Evolutionary conservation across 2,329 filamentous ascomycete species (phyloP).

Genomic region (Westerdykella sp.): DNA sequence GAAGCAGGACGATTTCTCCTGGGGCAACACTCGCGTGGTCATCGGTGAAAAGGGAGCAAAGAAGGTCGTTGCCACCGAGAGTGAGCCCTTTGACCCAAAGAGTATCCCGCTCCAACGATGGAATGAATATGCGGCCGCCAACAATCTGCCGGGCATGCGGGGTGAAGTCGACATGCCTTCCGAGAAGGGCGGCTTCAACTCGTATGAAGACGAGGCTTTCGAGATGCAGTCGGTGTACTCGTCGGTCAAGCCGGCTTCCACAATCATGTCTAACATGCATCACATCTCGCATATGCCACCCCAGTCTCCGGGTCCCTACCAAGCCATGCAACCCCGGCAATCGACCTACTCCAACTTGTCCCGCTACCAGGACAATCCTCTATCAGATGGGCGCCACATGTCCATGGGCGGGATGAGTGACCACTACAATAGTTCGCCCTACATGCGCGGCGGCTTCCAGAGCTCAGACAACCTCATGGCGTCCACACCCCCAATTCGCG

Average conservation of each 20-base stretch:
- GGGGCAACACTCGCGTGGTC: conserved; percentile 97
- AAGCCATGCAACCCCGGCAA: conserved; percentile 59
- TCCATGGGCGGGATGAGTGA: conserved; percentile 54
- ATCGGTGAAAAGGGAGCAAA: conserved; percentile 90
- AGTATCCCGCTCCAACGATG: conserved; percentile 91
- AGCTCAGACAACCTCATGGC: conserved; percentile 38
- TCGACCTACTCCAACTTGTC: conserved; percentile 63
- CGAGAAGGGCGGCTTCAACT: conserved; percentile 56
- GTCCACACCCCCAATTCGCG: conserved; percentile 31
- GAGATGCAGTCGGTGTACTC: conserved; percentile 97
- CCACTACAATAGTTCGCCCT: conserved; percentile 32
- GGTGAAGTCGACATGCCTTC: conserved; percentile 49
- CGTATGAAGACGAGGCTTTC: conserved; percentile 69
- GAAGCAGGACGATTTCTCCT: conserved; percentile 98
- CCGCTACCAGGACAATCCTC: conserved; percentile 58
- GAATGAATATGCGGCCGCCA: conserved; percentile 87
- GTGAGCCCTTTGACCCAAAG: conserved; percentile 81
- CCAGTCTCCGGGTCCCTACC: conserved; percentile 65
- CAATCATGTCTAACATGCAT: conserved; percentile 78
- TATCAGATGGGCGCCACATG: conserved; percentile 50
- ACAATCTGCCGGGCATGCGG: conserved; percentile 86
- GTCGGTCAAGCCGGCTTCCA: conserved; percentile 77
- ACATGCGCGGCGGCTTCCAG: conserved; percentile 38
- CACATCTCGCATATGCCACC: conserved; percentile 72
- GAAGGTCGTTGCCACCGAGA: conserved; percentile 77